Conservation (phyloP, 1,284 basidiomycete genomes). For the Exsudoporus floridanus region DNA sequence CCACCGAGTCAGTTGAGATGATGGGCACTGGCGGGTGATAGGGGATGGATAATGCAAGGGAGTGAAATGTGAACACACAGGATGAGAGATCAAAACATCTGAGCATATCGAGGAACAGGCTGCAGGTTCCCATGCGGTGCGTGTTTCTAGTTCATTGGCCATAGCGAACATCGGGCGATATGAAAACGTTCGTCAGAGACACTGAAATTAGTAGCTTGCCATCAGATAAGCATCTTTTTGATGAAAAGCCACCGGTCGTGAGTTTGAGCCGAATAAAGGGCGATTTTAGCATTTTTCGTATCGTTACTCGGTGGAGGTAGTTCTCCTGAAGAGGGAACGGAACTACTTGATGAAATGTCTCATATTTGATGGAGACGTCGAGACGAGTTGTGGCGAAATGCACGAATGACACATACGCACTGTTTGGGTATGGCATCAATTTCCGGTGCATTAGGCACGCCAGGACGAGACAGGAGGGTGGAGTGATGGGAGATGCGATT, state of each 20-base stretch:
- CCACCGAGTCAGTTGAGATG: slow-evolving; percentile 1
- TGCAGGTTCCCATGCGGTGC: slow-evolving; percentile 21
- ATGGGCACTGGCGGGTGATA: slow-evolving; percentile 1
- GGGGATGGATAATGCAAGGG: neutral
- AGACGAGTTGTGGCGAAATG: neutral
- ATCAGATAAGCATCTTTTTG: slow-evolving; percentile 28
- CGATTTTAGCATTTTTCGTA: slow-evolving; percentile 10
- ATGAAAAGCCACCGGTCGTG: slow-evolving; percentile 25
- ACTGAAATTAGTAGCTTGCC: slow-evolving; percentile 18
- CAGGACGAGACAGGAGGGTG: neutral
- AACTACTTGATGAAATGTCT: neutral
- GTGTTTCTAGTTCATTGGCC: slow-evolving; percentile 8
- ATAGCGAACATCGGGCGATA: slow-evolving; percentile 27
- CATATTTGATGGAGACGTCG: slow-evolving; percentile 11
- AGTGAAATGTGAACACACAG: slow-evolving; percentile 6
- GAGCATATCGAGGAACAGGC: slow-evolving; percentile 14
- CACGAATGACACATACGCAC: slow-evolving; percentile 11
- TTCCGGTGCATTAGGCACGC: slow-evolving; percentile 23
- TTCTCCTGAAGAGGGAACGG: slow-evolving; percentile 18
- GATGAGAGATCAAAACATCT: slow-evolving; percentile 8
- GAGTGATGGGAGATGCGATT: slow-evolving; percentile 11
- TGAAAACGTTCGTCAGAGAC: slow-evolving; percentile 24
- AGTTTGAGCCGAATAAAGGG: slow-evolving; percentile 12
- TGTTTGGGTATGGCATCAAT: slow-evolving; percentile 22
- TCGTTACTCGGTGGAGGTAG: slow-evolving; percentile 20